phyloP scores from a whole-genome alignment of 164 flowering plant genomes.

The Tinospora cordifolia region DNA sequence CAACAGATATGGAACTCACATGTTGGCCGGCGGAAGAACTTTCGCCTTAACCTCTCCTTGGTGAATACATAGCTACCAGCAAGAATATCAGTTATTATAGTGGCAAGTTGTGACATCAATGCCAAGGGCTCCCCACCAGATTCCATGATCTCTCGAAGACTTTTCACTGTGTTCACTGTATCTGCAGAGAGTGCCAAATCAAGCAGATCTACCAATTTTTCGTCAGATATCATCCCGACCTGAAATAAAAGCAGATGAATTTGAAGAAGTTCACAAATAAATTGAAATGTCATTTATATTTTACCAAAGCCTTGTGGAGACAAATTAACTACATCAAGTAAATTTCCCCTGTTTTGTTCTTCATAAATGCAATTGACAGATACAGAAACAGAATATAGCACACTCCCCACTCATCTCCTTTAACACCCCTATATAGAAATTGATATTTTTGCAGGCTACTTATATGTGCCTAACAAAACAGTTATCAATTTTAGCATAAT shows the following conservation, averaged over 20 bases:
- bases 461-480: neutral
- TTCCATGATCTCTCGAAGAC: constrained; percentile 84
- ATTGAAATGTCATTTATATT: constrained; percentile 2
- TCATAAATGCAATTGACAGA: neutral
- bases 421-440: neutral
- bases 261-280: neutral
- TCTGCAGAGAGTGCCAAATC: constrained; percentile 97
- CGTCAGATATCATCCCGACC: constrained; percentile 96
- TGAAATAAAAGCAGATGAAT: constrained; percentile 21
- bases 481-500: neutral
- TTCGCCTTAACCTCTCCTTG: constrained; percentile 62
- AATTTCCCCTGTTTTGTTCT: neutral
- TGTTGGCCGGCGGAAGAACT: constrained; percentile 64
- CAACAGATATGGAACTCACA: constrained; percentile 45
- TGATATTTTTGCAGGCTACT: neutral
- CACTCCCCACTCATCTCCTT: neutral
- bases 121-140: constrained; percentile 91
- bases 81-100: constrained; percentile 88
- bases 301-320: neutral
- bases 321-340: neutral
- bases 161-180: constrained; percentile 94
- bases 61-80: constrained; percentile 80
- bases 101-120: constrained; percentile 97
- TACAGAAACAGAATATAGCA: neutral
- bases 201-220: constrained; percentile 91